A percentile compares a stretch with the other conserved stretches of the same genome.
Evolutionary conservation across 441 rosid species (phyloP).

Genomic region (Euphorbia schlechtendalii): DNA sequence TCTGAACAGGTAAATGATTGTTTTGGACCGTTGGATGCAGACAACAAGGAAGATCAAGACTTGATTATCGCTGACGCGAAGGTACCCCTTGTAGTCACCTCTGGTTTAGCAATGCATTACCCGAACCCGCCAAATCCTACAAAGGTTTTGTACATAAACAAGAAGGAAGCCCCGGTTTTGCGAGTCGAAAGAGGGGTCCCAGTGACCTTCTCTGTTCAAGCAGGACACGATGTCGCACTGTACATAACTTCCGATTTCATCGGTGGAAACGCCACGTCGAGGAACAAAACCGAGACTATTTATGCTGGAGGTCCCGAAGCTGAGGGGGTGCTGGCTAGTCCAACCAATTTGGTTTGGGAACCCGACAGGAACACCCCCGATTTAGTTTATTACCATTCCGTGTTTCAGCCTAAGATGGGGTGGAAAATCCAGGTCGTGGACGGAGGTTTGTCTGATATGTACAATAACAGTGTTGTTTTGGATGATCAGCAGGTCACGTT

Average conservation of each 20-base stretch:
- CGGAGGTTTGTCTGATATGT: conserved; percentile 95
- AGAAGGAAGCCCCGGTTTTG: conserved; percentile 85
- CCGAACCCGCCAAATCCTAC: conserved; percentile 83
- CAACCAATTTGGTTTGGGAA: conserved; percentile 67
- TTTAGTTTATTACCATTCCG: conserved; percentile 76
- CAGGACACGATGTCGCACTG: conserved; percentile 87
- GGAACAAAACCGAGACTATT: conserved; percentile 64
- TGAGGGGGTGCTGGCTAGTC: conserved; percentile 74
- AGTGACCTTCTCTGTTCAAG: conserved; percentile 71
- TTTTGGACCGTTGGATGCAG: conserved; percentile 81
- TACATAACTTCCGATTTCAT: conserved; percentile 80
- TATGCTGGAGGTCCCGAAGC: conserved; percentile 88
- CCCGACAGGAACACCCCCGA: conserved; percentile 93
- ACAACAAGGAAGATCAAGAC: conserved; percentile 78
- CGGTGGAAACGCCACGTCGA: conserved; percentile 81
- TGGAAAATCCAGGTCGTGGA: conserved; percentile 96
- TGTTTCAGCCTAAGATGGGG: conserved; percentile 88
- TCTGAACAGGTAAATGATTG: conserved; percentile 59
- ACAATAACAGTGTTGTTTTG: conserved; percentile 70
- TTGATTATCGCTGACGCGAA: conserved; percentile 69
- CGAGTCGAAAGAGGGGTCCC: conserved; percentile 94
- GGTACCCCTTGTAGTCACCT: conserved; percentile 62
- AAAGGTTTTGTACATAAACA: conserved; percentile 78
- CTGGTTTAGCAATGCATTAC: conserved; percentile 62
- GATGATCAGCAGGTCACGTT: conserved; percentile 96